A percentile compares a stretch with the other conserved stretches of the same genome.
These are phyloP conservation scores for Prillingera fragicola DNA, from an alignment of 1,284 basidiomycete genomes.

Conservation along the genomic window DNA sequence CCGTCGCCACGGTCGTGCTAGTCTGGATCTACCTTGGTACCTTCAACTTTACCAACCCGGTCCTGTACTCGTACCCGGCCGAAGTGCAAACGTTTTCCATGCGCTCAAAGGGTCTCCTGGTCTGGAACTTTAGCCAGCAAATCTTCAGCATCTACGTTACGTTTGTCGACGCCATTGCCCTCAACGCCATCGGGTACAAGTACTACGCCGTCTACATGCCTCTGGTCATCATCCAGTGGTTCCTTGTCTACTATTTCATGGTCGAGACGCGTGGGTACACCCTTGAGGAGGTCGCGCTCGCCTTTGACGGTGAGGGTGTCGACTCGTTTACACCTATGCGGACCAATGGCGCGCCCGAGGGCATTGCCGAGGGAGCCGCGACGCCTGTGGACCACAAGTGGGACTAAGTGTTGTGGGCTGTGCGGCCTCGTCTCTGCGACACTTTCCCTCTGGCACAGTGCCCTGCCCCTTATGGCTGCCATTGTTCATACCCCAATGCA, in stretches of 20 bases:
- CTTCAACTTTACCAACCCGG: constrained; percentile 45
- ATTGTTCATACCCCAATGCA: too few species aligned
- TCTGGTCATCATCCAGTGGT: constrained; percentile 29
- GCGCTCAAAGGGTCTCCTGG: constrained; percentile 46
- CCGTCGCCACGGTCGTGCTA: constrained; percentile 41
- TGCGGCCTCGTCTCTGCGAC: too few species aligned
- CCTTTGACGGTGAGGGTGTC: too few species aligned
- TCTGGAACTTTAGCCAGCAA: constrained; percentile 47
- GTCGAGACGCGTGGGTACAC: constrained; percentile 47
- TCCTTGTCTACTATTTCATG: constrained; percentile 37
- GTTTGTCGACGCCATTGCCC: constrained; percentile 44
- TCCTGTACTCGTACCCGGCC: constrained; percentile 45
- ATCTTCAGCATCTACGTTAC: constrained; percentile 23
- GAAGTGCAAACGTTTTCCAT: constrained; percentile 48
- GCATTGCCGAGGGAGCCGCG: too few species aligned
- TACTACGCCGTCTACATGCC: constrained; percentile 40
- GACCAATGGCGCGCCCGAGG: too few species aligned
- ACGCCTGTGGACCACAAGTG: too few species aligned
- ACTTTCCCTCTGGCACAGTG: too few species aligned
- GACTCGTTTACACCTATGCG: too few species aligned
- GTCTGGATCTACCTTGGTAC: constrained; percentile 48
- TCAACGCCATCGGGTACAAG: constrained; percentile 43
- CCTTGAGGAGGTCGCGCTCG: constrained; percentile 44
- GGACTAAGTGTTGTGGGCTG: too few species aligned
- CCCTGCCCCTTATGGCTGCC: too few species aligned